Percentiles rank a stretch among this genome's conserved stretches.
phyloP scores from a whole-genome alignment of 306 rosid genomes.

The Vigna unguiculata region DNA sequence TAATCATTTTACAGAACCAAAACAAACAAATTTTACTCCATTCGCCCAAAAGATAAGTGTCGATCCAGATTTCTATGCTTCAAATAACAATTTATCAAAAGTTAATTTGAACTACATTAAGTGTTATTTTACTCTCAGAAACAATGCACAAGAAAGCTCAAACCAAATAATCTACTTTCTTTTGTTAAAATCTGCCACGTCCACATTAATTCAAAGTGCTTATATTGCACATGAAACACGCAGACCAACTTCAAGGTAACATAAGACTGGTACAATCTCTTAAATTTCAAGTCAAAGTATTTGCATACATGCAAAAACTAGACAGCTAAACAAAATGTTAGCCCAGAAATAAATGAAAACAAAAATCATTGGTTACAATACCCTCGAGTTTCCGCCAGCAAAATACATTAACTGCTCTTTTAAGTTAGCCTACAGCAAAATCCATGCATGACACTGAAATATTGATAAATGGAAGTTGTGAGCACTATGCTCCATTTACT shows the following conservation, averaged over 20 bases:
- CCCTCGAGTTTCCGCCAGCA: background rate
- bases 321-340: background rate
- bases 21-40: background rate
- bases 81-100: background rate
- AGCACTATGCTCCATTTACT: background rate
- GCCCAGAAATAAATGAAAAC: background rate
- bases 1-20: background rate
- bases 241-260: background rate
- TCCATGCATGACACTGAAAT: background rate
- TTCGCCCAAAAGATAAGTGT: background rate
- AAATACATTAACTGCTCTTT: background rate
- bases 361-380: background rate
- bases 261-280: background rate
- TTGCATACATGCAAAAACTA: constrained; percentile 10
- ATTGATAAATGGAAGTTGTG: background rate
- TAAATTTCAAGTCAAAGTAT: background rate
- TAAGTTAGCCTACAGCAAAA: background rate
- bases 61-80: background rate
- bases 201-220: constrained; percentile 2
- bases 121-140: background rate
- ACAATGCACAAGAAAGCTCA: background rate
- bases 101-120: background rate
- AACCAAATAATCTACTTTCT: constrained; percentile 5
- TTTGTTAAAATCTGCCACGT: background rate
- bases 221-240: background rate